phyloP scores from a whole-genome alignment of 495 filamentous ascomycete genomes.

The Elaphomyces granulatus region DNA sequence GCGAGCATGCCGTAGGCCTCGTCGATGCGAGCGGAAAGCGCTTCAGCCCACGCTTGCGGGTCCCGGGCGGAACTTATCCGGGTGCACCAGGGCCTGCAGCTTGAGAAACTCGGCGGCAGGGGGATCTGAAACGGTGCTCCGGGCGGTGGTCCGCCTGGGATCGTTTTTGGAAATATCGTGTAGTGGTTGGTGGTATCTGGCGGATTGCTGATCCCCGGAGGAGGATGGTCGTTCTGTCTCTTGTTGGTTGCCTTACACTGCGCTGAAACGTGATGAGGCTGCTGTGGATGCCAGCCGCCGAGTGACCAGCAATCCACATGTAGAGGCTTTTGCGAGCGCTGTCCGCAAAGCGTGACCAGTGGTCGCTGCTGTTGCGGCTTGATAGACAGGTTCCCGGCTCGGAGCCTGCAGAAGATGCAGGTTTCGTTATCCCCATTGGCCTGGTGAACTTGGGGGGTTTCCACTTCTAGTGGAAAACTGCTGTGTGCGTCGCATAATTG shows the following conservation, averaged over 20 bases:
- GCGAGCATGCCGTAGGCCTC: conserved; percentile 74
- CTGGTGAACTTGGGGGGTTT: no score
- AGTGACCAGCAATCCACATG: neutral
- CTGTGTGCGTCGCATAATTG: no score
- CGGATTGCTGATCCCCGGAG: conserved; percentile 7
- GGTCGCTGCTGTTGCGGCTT: no score
- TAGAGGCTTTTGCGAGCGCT: no score
- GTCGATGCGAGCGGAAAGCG: conserved; percentile 65
- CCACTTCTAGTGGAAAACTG: no score
- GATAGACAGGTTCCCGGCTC: neutral
- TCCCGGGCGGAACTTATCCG: conserved; percentile 53
- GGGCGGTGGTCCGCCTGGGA: conserved; percentile 73
- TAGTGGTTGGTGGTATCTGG: conserved; percentile 52
- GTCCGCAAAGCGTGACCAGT: no score
- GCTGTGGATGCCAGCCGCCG: neutral
- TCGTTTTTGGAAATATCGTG: conserved; percentile 70
- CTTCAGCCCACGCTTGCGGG: conserved; percentile 50
- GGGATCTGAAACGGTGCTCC: conserved; percentile 60
- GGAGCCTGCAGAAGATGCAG: neutral
- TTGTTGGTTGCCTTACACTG: neutral
- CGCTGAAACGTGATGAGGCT: neutral
- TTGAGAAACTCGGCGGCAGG: conserved; percentile 59
- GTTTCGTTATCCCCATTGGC: no score
- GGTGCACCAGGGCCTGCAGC: conserved; percentile 66
- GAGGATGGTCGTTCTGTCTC: conserved; percentile 1